Evolutionary conservation across 2,329 filamentous ascomycete genomes (phyloP).

Genomic region (Ophiostoma quercus): DNA sequence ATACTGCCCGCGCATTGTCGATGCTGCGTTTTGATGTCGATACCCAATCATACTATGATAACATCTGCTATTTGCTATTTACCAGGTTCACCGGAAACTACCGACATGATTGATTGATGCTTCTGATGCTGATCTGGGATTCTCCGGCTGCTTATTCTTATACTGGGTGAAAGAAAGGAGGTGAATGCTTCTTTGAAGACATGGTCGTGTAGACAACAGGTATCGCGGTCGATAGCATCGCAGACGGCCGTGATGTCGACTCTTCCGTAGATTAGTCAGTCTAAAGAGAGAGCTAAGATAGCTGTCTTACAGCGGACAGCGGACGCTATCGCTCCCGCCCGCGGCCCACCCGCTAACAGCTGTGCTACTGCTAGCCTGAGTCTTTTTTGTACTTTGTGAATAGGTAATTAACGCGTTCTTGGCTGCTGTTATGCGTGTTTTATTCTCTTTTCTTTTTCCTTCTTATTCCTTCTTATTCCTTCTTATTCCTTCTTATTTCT

Average conservation of each 20-base stretch:
- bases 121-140: background rate
- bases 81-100: background rate
- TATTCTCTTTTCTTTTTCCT: no score
- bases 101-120: background rate
- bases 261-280: background rate
- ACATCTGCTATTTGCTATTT: background rate
- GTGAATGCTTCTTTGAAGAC: no score
- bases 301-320: conserved; percentile 5
- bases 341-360: background rate
- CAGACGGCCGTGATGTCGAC: background rate
- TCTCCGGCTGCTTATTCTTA: background rate
- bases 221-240: background rate
- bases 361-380: background rate
- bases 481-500: no score
- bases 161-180: no score
- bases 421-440: background rate
- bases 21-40: background rate
- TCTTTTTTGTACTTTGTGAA: background rate
- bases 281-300: background rate
- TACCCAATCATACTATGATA: background rate
- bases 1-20: background rate
- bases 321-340: conserved; percentile 12
- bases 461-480: no score
- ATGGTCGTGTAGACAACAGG: no score
- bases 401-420: background rate